Evolutionary conservation across 2,329 filamentous ascomycete species (phyloP).

Genomic region (Talaromyces sp.): DNA sequence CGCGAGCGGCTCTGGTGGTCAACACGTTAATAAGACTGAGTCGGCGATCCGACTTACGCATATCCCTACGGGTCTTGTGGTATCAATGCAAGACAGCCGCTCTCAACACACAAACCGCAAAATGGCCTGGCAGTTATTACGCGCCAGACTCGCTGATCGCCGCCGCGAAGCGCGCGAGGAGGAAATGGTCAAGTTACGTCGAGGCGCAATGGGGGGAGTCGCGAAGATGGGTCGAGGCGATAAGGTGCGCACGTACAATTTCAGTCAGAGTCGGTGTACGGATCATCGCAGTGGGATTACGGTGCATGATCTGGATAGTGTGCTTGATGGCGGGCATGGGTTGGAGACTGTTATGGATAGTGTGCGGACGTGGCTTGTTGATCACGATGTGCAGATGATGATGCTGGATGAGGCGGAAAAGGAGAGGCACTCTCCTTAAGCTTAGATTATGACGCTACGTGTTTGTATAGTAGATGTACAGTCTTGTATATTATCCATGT

Average conservation of each 20-base stretch:
- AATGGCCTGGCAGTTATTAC: slow-evolving; percentile 80
- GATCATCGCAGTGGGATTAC: slow-evolving; percentile 82
- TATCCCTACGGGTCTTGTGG: slow-evolving; percentile 77
- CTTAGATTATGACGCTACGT: slow-evolving; percentile 11
- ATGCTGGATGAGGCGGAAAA: slow-evolving; percentile 58
- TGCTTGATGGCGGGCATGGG: slow-evolving; percentile 72
- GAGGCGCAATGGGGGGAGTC: slow-evolving; percentile 74
- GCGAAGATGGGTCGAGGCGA: slow-evolving; percentile 82
- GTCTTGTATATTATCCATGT: slow-evolving; percentile 11
- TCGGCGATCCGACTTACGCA: slow-evolving; percentile 93
- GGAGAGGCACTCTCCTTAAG: slow-evolving; percentile 20
- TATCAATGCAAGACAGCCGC: slow-evolving; percentile 88
- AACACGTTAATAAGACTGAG: slow-evolving; percentile 98
- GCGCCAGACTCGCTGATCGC: slow-evolving; percentile 76
- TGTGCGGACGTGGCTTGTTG: slow-evolving; percentile 71
- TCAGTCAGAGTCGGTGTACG: slow-evolving; percentile 73
- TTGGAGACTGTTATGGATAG: slow-evolving; percentile 76
- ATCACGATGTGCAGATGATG: slow-evolving; percentile 70
- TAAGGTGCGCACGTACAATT: slow-evolving; percentile 93
- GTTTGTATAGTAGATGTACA: slow-evolving; percentile 19
- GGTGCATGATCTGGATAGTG: slow-evolving; percentile 73
- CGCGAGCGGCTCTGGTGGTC: slow-evolving; percentile 85
- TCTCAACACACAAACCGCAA: slow-evolving; percentile 89
- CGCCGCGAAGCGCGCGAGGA: slow-evolving; percentile 81
- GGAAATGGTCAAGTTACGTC: slow-evolving; percentile 68